Evolutionary conservation across 345 rosid genomes (phyloP), one percentile per base, ranked within the genome.

Genomic region (Crucihimalaya himalaica): DNA sequence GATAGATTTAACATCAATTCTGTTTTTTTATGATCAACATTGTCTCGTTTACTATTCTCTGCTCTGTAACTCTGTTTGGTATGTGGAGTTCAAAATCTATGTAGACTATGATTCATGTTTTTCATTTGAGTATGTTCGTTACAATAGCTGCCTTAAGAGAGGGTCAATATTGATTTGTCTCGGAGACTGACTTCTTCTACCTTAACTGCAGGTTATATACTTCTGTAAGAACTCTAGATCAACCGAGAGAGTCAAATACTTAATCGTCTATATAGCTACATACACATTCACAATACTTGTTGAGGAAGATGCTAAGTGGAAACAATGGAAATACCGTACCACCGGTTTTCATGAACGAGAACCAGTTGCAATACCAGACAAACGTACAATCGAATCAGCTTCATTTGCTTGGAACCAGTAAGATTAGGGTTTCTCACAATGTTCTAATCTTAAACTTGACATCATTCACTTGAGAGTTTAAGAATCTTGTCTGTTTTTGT

Each of bases 281-380:
- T 51, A 50, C 34, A 20, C 32, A 54, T 54, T 25, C 39, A 9
- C 34, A 45, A 52, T 42, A 61, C 51, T 42, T 61, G 14, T 23
- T 29, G 70, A 51, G 63, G 84, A 86, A 81, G 55, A 90, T 90
- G 96, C 80, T 85, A 11, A 85, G 88, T 81, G 91, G 92, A 14
- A 83, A 86, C 75, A 83, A 81, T 63, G 79, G 71, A 81, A 86
- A 75, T 77, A 63, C 80, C 23, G 25, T 78, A 48, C 70, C 78
- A 73, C 92, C 85, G 25, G 82, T 81, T 80, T 84, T 80, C 69
- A 70, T 83, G 5, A 81, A 79, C 12, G 84, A 83, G 57, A 85
- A 81, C 70, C 84, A 70, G 40, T 71, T 90, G 57, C 93, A 80
- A 19, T 87, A 81, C 57, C 84, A 85, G 54, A 62, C 79, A 6